Base-by-base conservation (phyloP, 1,284 basidiomycete species). In the Moesziomyces sp. region DNA sequence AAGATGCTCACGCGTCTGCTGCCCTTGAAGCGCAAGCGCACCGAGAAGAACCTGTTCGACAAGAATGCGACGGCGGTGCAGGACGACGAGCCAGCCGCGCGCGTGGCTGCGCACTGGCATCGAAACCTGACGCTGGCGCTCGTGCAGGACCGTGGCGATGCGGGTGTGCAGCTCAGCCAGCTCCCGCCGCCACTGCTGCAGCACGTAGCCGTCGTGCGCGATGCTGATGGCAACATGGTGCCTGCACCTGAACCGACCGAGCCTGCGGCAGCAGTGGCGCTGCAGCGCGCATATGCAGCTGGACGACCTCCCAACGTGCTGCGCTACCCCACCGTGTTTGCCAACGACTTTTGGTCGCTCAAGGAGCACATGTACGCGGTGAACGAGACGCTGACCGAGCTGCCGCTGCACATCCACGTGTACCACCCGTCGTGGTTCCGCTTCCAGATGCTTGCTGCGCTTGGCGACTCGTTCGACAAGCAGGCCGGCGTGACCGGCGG, bases 121-220 rank as follows among this genome's bases (percentile, higher is more conserved):
- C 79, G 91, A 88, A 97, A 98, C 84, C 83, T 98, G 21, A 97
- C 95, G 0, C 85, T 99, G 40, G 92, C 92, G 10, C 86, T 98
- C 46, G 87, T 98, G 1, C 59, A 68, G 14, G 77, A 78, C 21
- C 56, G 55, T n/a, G 91, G 93, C 75, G 86, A 86, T 18, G 77
- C 86, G 2, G 80, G 86, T 0, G 74, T 96, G 38, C 88, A 90
- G 24, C 87, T 89, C 62, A 82, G 83, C 5, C 86, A 88, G 59
- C 82, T 94, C 7, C 89, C 92, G 0, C 88, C 90, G 3, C 88
- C 90, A 1, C 80, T 92, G 8, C 71, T 79, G 40, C 80, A 85
- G 18, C 79, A 80, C 76, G 81, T 77, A 24, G 64, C 73, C 24
- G 66, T 84, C n/a, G 60, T 63, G 4, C 60, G 73, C 11, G 67